Percentiles rank a stretch among this genome's conserved stretches.
Evolutionary conservation across 176 grass and related monocot species (phyloP).

Genomic region (Neostapfia colusana): DNA sequence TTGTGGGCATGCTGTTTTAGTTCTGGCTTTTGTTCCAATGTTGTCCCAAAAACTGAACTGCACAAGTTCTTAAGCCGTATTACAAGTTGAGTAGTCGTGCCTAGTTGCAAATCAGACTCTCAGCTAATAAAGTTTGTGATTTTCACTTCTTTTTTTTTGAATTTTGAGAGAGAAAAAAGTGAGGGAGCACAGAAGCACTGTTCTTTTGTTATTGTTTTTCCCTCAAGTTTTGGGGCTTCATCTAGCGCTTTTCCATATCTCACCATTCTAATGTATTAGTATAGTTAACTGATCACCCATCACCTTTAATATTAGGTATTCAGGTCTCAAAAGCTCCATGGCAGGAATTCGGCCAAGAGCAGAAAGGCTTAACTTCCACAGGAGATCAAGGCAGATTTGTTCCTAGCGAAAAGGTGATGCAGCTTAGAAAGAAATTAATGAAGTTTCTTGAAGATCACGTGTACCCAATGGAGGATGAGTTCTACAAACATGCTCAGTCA

Average conservation of each 20-base stretch:
- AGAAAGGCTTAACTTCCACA: constrained; percentile 22
- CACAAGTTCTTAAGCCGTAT: neutral
- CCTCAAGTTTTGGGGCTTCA: neutral
- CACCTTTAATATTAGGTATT: constrained; percentile 43
- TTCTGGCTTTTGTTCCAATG: neutral
- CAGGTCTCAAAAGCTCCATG: constrained; percentile 29
- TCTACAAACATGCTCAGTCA: constrained; percentile 80
- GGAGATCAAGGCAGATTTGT: constrained; percentile 65
- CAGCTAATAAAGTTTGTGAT: neutral
- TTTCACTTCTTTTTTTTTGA: neutral
- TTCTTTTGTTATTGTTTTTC: neutral
- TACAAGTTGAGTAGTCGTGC: neutral
- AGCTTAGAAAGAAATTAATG: constrained; percentile 64
- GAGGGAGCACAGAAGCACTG: neutral
- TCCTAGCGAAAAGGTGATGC: constrained; percentile 71
- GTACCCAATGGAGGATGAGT: constrained; percentile 75
- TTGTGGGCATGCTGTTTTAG: neutral
- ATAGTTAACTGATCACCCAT: neutral
- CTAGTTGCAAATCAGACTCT: neutral
- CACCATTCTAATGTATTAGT: neutral
- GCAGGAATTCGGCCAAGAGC: constrained; percentile 35
- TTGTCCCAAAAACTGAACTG: neutral
- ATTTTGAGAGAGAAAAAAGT: no score
- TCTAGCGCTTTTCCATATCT: neutral
- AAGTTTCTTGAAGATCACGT: constrained; percentile 85